phyloP scores from a whole-genome alignment of 106 monocot genomes.

The Phalaenopsis aphrodite region DNA sequence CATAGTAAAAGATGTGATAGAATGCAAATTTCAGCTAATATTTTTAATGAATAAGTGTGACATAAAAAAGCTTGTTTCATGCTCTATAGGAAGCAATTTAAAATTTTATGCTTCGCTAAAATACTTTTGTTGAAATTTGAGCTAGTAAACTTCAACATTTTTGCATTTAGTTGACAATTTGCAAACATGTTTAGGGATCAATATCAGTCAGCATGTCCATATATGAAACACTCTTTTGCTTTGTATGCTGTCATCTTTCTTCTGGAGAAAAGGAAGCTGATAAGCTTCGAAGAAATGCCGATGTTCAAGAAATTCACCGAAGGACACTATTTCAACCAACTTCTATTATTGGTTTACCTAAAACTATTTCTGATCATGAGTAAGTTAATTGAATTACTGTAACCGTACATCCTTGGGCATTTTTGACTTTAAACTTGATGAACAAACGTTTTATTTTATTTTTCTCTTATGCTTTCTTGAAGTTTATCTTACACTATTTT shows the following conservation, averaged over 20 bases:
- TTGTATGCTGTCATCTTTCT: constrained; percentile 70
- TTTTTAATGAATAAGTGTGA: not conserved
- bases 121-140: constrained; percentile 1
- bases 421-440: not conserved
- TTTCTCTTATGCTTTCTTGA: not conserved
- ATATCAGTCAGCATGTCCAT: constrained; percentile 93
- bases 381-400: constrained; percentile 26
- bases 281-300: constrained; percentile 62
- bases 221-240: constrained; percentile 82
- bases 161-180: constrained; percentile 5
- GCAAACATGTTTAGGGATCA: constrained; percentile 56
- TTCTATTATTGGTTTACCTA: constrained; percentile 34
- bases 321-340: constrained; percentile 47
- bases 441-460: not conserved
- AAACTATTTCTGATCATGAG: constrained; percentile 82
- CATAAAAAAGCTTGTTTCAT: not conserved
- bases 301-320: constrained; percentile 81
- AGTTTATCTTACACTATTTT: not conserved
- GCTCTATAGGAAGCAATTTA: not conserved
- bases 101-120: not conserved
- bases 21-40: not conserved
- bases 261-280: constrained; percentile 77
- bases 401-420: not conserved
- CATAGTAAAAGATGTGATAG: too few relatives aligned
- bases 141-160: not conserved